Evolutionary conservation across 495 filamentous ascomycete species (phyloP), one percentile per base, ranked within the genome.

Genomic region (Hapsidospora chrysogenum): DNA sequence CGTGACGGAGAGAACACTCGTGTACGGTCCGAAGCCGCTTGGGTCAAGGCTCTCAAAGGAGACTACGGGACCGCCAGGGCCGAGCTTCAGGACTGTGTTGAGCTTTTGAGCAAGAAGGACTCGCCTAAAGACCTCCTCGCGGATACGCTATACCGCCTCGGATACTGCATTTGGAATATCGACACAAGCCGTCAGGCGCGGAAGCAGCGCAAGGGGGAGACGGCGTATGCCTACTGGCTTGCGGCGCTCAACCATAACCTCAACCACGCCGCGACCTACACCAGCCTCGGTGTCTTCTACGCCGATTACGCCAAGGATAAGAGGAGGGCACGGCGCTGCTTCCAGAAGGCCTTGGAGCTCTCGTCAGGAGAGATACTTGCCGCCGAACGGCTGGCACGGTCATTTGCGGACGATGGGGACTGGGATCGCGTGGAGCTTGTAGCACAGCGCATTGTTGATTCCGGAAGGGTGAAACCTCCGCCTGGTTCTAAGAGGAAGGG

Each of bases 381-480:
- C 30, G 89, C 89, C 3, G 81, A 96, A 53, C 71, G 83, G 18
- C 71, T 99, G 9, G 84, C 87, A 8, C 66, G 67, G 28, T 72
- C 70, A 1, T 99, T 93, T 47, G 85, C 92, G 0, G 76, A 92
- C 40, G 75, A 81, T 36, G 71, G 79, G 14, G 89, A 96, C 44
- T 99, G 89, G 89, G 92, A 96, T 36, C 70, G 92, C 18, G 89
- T 99, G 1, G 89, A 96, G 56, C 74, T 83, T 6, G 72, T 96
- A 20, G 78, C 89, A 9, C 84, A 87, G 50, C 72, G 89, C 34
- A 86, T 94, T 0, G 75, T 94, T 2, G 85, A 95, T 36, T 93
- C 87, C 3, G 92, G 92, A 37, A 85, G 82, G 48, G 78, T 81
- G 30, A 78, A 77, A 46, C 80, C 85, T 28, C 70, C 85, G 9